These are phyloP conservation scores for Nitzschia putrida DNA, from an alignment of 108 stramenopile genomes.

Conservation along the genomic window DNA sequence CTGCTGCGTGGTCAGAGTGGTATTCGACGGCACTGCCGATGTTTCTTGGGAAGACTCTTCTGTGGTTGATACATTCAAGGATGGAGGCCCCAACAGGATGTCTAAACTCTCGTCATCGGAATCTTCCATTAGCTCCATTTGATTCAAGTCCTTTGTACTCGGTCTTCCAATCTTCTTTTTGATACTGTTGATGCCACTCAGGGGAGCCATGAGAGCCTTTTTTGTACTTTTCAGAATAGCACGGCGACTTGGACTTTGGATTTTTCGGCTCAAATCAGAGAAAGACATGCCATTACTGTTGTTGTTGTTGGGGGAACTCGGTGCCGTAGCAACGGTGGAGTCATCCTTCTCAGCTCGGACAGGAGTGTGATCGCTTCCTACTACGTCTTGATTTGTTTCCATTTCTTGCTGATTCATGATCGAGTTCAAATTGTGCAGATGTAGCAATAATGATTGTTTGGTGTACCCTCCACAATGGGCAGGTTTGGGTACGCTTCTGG, in stretches of 20 bases:
- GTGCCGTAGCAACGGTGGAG: background rate
- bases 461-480: no score
- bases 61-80: background rate
- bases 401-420: no score
- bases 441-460: no score
- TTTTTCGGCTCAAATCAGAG: no score
- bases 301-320: background rate
- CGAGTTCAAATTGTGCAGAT: no score
- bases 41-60: background rate
- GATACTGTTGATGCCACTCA: background rate
- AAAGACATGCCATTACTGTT: no score
- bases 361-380: no score
- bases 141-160: background rate
- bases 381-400: no score
- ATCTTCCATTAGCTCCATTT: conserved; percentile 2
- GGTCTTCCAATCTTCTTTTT: background rate
- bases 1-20: background rate
- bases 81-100: background rate
- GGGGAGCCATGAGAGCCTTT: conserved; percentile 3
- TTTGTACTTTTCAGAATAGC: background rate
- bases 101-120: background rate
- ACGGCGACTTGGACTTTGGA: background rate
- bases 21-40: background rate
- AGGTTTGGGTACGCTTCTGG: no score
- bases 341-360: background rate